Evolutionary conservation across 139 green algal species (phyloP), one percentile per base, ranked within the genome.

Genomic region (Chlorella sp.): DNA sequence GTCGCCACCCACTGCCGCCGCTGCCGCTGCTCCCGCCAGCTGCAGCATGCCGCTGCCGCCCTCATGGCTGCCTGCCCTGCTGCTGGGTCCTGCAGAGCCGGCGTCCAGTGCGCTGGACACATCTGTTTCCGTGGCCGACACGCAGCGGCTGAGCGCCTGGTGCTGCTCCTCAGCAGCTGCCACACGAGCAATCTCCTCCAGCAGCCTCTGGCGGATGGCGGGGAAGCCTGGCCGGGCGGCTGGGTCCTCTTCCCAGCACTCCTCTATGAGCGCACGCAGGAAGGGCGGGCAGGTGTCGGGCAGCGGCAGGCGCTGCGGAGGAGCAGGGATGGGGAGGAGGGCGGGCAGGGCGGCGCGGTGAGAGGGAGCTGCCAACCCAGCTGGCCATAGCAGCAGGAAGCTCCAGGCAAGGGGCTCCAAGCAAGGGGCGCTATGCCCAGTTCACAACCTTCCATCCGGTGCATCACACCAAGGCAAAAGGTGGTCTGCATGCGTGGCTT

Each of bases 211-310:
- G 72, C 92, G 54, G 38, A 92, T 91, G 9, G 70, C 36, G 0
- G 76, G n/a, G 69, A 97, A 97, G 64, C 70, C 32, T 0, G 94
- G 94, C 34, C 94, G 88, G 0, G 44, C 26, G 0, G 83, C 77
- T 0, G 94, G 93, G n/a, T 87, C 82, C 44, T 94, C 87, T 1
- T 80, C 67, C 94, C 94, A 97, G 90, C 94, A 97, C 28, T 84
- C 77, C n/a, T 86, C 34, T 22, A 97, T 92, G 13, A 97, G 85
- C 13, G 54, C 56, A 2, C 67, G 81, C 69, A 97, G 83, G 28
- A 44, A 56, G 14, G 84, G 56, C 1, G 92, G 92, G 60, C 77
- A 90, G 65, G 44, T 34, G 40, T 67, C 38, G 0, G 94, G 94
- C 7, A 96, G 84, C 2, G 83, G 86, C 65, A 91, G 90, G 38